phyloP scores from a whole-genome alignment of 2,329 filamentous ascomycete species.

The Ascochyta rabiei region DNA sequence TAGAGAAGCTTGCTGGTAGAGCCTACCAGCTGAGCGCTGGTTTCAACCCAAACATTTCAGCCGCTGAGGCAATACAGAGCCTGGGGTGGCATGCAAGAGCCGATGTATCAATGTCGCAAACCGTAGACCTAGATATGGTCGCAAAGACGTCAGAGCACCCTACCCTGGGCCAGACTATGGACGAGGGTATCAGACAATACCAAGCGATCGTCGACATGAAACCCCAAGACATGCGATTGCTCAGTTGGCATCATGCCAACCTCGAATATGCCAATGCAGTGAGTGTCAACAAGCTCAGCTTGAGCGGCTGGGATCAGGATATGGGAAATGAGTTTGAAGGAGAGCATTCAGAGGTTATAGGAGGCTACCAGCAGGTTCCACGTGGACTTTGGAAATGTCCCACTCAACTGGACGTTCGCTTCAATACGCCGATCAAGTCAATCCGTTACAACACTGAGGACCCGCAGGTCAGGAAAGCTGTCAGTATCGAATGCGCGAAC shows the following conservation, averaged over 20 bases:
- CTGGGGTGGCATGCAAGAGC: conserved; percentile 83
- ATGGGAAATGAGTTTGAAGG: conserved; percentile 98
- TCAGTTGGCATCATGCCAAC: conserved; percentile 99
- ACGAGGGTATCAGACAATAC: conserved; percentile 89
- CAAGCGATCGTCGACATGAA: conserved; percentile 80
- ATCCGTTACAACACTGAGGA: conserved; percentile 64
- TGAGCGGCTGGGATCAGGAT: conserved; percentile 95
- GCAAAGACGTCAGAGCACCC: conserved; percentile 67
- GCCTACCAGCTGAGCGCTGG: conserved; percentile 72
- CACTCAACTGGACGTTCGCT: conserved; percentile 75
- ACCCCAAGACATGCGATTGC: conserved; percentile 82
- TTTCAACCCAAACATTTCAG: conserved; percentile 71
- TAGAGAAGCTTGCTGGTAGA: conserved; percentile 70
- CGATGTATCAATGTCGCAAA: conserved; percentile 64
- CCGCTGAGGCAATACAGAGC: conserved; percentile 74
- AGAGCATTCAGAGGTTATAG: conserved; percentile 88
- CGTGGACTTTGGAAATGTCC: conserved; percentile 82
- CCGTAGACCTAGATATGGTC: conserved; percentile 72
- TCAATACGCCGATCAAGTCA: conserved; percentile 72
- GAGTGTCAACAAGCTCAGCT: conserved; percentile 83
- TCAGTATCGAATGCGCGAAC: conserved; percentile 69
- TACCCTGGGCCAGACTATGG: conserved; percentile 87
- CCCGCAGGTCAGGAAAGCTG: conserved; percentile 28
- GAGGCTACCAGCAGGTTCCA: conserved; percentile 93
- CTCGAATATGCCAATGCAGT: conserved; percentile 96